Conservation (phyloP, 768 basidiomycete species). For the Naganishia antarctica region DNA sequence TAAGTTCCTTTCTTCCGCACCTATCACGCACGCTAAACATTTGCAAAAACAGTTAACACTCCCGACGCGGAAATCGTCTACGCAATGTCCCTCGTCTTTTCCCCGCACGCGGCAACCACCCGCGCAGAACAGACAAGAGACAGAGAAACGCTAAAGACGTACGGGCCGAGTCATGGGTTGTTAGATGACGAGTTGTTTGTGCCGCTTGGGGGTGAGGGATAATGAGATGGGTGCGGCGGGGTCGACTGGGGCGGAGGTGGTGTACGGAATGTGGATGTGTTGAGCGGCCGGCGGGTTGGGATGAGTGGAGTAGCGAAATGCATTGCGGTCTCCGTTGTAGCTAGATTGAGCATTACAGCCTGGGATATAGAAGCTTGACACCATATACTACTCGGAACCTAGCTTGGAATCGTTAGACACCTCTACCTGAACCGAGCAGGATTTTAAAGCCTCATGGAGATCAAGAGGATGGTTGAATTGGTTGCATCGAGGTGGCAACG, state of each 20-base stretch:
- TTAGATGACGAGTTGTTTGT: constrained; percentile 10
- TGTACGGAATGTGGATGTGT: constrained; percentile 8
- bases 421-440: too few species aligned
- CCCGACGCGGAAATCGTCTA: constrained; percentile 14
- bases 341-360: too few species aligned
- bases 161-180: constrained; percentile 7
- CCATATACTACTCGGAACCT: too few species aligned
- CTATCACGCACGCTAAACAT: too few species aligned
- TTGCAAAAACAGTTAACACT: neutral
- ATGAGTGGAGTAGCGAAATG: too few species aligned
- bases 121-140: neutral
- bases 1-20: too few species aligned
- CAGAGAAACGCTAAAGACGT: neutral
- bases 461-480: too few species aligned
- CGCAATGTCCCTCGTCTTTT: constrained; percentile 8
- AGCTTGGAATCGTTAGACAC: too few species aligned
- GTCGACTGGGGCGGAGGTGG: neutral
- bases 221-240: constrained; percentile 3
- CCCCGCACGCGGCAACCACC: neutral
- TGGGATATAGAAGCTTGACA: too few species aligned
- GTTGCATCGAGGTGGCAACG: too few species aligned
- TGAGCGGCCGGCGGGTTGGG: neutral
- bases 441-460: too few species aligned
- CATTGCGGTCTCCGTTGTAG: too few species aligned
- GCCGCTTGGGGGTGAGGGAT: constrained; percentile 5